Base-by-base conservation (phyloP, 2,329 filamentous ascomycete genomes). In the Talaromyces sp. region DNA sequence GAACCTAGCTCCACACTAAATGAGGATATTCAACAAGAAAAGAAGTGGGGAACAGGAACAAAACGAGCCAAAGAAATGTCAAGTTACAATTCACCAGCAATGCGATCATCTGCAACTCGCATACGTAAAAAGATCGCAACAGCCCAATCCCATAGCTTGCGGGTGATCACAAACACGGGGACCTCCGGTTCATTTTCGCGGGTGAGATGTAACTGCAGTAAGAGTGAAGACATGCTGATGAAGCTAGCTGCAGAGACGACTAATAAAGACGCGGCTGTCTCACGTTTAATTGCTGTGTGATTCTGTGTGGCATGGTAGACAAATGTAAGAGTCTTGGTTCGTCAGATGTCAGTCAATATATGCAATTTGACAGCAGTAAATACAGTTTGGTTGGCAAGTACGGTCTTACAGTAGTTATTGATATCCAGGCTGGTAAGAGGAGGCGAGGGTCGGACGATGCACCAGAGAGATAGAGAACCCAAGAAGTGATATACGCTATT, bases 161-260 rank as follows among this genome's bases (percentile, higher is more conserved):
- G 73, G 39, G 74, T 76, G 69, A 80, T 73, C 16, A 76, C 73
- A 51, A 85, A 76, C 20, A 86, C 67, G 1, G 85, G 85, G 49
- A 86, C 79, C 49, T 83, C 75, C 8, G 83, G 80, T 65, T 87
- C 85, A 57, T 86, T 82, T 50, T 82, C 77, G 22, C 84, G 79
- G 53, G 81, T 82, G 51, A 82, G 72, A 68, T 91, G 86, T 49
- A 89, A 79, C 66, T 90, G 86, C 9, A 84, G 73, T 17, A 91
- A 77, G 46, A 91, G 73, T 10, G 82, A 82, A 48, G 85, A 81
- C 85, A 91, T 89, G 73, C 84, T 90, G 63, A 90, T 81, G 73
- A 89, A 91, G 73, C 86, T 89, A 33, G 87, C 86, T 57, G 89
- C 84, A 47, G 86, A 90, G 67, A 91, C 89, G 58, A 91, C 86